A percentile compares a stretch with the other conserved stretches of the same genome.
Evolutionary conservation across 768 basidiomycete genomes (phyloP).

Genomic region (Amanita polypyramis): DNA sequence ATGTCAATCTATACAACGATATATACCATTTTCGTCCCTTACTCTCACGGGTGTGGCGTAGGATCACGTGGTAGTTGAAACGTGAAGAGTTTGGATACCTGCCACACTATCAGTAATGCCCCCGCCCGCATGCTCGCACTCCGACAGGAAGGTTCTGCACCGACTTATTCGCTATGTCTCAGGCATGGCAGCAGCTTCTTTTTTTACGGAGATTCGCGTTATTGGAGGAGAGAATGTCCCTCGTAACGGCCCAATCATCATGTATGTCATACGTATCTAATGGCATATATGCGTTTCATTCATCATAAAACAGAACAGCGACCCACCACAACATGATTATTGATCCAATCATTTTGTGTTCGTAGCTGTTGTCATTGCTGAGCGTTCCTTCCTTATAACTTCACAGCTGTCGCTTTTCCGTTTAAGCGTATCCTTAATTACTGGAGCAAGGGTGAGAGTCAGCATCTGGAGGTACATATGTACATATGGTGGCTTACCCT

Average conservation of each 20-base stretch:
- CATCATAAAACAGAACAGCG: constrained; percentile 40
- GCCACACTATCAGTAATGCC: background rate
- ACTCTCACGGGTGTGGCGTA: too few species aligned
- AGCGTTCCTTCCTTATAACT: constrained; percentile 2
- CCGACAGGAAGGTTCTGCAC: constrained; percentile 36
- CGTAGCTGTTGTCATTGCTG: constrained; percentile 15
- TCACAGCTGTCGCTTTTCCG: constrained; percentile 70
- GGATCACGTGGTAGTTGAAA: too few species aligned
- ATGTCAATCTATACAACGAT: background rate
- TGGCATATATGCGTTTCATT: background rate
- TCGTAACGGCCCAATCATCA: constrained; percentile 78
- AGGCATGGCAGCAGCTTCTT: constrained; percentile 65
- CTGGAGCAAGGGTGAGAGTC: constrained; percentile 77
- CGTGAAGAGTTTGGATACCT: too few species aligned
- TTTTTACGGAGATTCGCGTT: constrained; percentile 83
- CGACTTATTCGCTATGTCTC: constrained; percentile 63
- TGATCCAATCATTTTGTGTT: constrained; percentile 76
- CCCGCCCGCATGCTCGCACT: background rate
- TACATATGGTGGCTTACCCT: constrained; percentile 8
- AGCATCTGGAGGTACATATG: background rate
- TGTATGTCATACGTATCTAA: constrained; percentile 41
- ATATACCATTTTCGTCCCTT: too few species aligned
- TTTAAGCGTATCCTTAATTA: constrained; percentile 75
- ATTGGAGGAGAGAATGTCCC: constrained; percentile 88
- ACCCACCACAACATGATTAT: constrained; percentile 97